Evolutionary conservation across 2,329 filamentous ascomycete species (phyloP).

Genomic region (Pezizomycotina sp.): DNA sequence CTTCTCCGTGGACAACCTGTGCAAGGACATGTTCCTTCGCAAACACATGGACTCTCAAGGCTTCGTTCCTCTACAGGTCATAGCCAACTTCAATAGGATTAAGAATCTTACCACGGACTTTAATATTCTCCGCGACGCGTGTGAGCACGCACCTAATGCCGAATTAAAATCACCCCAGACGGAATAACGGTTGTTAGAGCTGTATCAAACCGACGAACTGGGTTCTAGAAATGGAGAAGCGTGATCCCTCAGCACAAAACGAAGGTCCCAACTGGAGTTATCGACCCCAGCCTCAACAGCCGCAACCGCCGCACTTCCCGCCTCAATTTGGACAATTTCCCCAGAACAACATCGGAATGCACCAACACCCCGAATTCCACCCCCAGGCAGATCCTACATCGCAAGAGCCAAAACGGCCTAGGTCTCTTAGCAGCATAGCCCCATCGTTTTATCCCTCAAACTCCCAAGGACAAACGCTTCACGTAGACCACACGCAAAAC

Average conservation of each 20-base stretch:
- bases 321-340: too few relatives aligned
- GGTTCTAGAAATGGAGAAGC: conserved; percentile 53
- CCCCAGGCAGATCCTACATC: too few relatives aligned
- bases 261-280: conserved; percentile 43
- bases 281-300: too few relatives aligned
- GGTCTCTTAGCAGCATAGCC: too few relatives aligned
- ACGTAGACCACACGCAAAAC: neutral
- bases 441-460: conserved; percentile 2
- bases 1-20: conserved; percentile 87
- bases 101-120: conserved; percentile 54
- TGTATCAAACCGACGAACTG: conserved; percentile 42
- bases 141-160: conserved; percentile 52
- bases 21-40: conserved; percentile 79
- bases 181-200: conserved; percentile 61
- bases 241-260: conserved; percentile 57
- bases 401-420: too few relatives aligned
- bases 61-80: conserved; percentile 64
- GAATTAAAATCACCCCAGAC: conserved; percentile 61
- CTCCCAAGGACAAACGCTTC: neutral
- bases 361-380: too few relatives aligned
- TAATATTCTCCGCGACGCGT: conserved; percentile 57
- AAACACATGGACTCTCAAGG: conserved; percentile 90
- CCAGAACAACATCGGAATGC: too few relatives aligned
- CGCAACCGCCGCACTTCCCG: too few relatives aligned
- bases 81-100: conserved; percentile 76